Conservation (phyloP, 2,329 filamentous ascomycete species). For the Fusarium virguliforme region DNA sequence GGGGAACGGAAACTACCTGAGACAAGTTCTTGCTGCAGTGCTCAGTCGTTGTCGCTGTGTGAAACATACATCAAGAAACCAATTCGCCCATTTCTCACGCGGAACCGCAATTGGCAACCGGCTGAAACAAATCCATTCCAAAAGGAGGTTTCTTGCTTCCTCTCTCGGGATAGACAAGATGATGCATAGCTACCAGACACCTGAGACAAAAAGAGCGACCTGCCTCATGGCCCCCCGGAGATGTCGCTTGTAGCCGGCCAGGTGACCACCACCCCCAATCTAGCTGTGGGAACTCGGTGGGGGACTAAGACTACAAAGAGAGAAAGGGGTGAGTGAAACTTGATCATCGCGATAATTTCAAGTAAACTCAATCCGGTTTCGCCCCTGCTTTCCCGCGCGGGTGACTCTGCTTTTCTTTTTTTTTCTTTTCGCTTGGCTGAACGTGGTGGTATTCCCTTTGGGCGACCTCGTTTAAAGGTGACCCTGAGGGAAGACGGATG, state of each 20-base stretch:
- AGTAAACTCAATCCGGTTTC: slow-evolving; percentile 6
- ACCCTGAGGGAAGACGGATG: slow-evolving; percentile 18
- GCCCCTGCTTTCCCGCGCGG: not conserved
- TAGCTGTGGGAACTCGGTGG: not conserved
- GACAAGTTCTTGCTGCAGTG: slow-evolving; percentile 26
- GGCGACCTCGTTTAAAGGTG: slow-evolving; percentile 2
- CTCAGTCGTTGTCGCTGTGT: slow-evolving; percentile 17
- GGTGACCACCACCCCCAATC: slow-evolving; percentile 21
- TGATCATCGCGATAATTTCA: slow-evolving; percentile 33
- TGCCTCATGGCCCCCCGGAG: not conserved
- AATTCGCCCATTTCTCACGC: slow-evolving; percentile 2
- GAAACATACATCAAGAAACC: slow-evolving; percentile 19
- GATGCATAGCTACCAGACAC: slow-evolving; percentile 1
- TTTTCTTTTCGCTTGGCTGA: not conserved
- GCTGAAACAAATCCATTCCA: slow-evolving; percentile 38
- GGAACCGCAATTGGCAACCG: slow-evolving; percentile 19
- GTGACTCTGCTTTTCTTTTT: not conserved
- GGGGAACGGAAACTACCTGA: slow-evolving; percentile 15
- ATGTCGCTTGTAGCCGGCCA: slow-evolving; percentile 4
- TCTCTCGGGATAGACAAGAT: slow-evolving; percentile 10
- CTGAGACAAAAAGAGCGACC: slow-evolving; percentile 13
- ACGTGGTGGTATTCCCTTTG: slow-evolving; percentile 10
- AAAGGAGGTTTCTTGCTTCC: slow-evolving; percentile 18
- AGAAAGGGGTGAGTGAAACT: not conserved
- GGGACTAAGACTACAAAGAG: not conserved